A percentile compares a stretch with the other conserved stretches of the same genome.
These are phyloP conservation scores for Aspergillus ellipticus DNA, from an alignment of 495 filamentous ascomycete genomes.

Conservation along the genomic window DNA sequence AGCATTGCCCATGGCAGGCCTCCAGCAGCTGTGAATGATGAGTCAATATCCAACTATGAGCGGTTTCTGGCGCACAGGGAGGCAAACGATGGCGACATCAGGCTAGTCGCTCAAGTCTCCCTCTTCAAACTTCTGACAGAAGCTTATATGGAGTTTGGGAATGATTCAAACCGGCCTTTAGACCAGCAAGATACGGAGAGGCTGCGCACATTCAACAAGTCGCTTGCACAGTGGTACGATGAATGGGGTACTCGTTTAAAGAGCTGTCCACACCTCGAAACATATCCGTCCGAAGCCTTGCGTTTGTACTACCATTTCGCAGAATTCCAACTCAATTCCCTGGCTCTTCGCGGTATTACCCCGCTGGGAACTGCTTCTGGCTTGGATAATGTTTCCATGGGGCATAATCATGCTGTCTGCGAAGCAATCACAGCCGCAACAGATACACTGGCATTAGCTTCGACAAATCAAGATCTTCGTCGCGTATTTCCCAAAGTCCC, in stretches of 20 bases:
- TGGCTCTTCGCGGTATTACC: slow-evolving; percentile 36
- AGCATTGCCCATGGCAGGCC: slow-evolving; percentile 11
- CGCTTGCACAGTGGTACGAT: slow-evolving; percentile 35
- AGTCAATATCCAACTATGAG: slow-evolving; percentile 26
- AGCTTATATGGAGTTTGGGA: slow-evolving; percentile 38
- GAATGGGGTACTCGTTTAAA: slow-evolving; percentile 28
- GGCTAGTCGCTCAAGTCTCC: slow-evolving; percentile 39
- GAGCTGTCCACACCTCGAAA: slow-evolving; percentile 23
- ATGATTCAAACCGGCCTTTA: slow-evolving; percentile 32
- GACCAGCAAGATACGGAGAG: slow-evolving; percentile 27
- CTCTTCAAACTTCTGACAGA: slow-evolving; percentile 38
- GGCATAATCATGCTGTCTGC: slow-evolving; percentile 30
- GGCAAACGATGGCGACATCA: slow-evolving; percentile 28
- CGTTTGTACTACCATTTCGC: slow-evolving; percentile 42
- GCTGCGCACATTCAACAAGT: slow-evolving; percentile 30
- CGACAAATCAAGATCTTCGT: slow-evolving; percentile 34
- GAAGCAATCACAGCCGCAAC: slow-evolving; percentile 38
- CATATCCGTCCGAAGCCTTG: slow-evolving; percentile 37
- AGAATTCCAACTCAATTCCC: slow-evolving; percentile 40
- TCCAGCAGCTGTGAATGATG: slow-evolving; percentile 24
- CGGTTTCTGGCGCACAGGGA: slow-evolving; percentile 24
- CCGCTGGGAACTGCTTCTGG: neutral
- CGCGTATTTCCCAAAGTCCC: slow-evolving; percentile 36
- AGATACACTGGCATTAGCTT: slow-evolving; percentile 28
- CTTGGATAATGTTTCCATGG: slow-evolving; percentile 19